A percentile compares a stretch with the other conserved stretches of the same genome.
phyloP scores from a whole-genome alignment of 2,329 filamentous ascomycete species.

The Ophiostoma ulmi region DNA sequence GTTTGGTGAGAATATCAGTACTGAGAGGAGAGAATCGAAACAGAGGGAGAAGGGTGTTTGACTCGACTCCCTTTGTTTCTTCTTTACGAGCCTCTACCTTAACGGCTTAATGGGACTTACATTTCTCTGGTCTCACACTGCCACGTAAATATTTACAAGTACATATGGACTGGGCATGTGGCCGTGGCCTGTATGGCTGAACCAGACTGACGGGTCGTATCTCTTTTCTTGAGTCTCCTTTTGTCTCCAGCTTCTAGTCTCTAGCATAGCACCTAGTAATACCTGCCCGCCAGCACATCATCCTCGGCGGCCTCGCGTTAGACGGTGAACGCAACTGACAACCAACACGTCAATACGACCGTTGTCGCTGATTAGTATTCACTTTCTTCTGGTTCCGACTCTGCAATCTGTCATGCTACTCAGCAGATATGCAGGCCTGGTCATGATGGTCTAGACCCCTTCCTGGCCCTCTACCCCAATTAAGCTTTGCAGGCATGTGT shows the following conservation, averaged over 20 bases:
- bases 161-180: background rate
- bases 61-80: too few species aligned
- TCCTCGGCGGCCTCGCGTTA: background rate
- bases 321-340: background rate
- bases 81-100: too few species aligned
- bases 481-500: constrained; percentile 2
- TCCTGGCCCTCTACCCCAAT: background rate
- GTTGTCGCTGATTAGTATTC: background rate
- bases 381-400: background rate
- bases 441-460: background rate
- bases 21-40: too few species aligned
- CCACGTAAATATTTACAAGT: too few species aligned
- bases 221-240: background rate
- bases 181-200: background rate
- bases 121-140: background rate
- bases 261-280: background rate
- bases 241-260: background rate
- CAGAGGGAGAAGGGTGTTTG: too few species aligned
- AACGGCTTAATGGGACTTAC: too few species aligned
- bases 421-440: too few species aligned
- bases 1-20: too few species aligned
- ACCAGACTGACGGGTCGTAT: constrained; percentile 6
- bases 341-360: background rate
- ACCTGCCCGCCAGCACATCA: too few species aligned
- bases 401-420: too few species aligned